Conservation (phyloP, 768 basidiomycete species). For the Tulasnella sp. region DNA sequence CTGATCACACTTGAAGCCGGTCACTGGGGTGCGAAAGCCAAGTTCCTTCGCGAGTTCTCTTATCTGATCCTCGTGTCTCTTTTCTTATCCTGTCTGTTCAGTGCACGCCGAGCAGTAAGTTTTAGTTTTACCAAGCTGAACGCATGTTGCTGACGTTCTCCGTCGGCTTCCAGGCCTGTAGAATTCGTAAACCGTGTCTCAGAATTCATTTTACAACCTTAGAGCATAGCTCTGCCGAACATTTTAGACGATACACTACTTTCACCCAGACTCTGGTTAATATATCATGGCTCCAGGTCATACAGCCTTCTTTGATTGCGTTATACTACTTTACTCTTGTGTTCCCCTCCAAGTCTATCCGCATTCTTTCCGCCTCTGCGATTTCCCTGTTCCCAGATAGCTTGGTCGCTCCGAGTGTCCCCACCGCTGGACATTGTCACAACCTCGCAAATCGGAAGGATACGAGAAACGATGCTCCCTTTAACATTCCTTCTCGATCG, state of each 20-base stretch:
- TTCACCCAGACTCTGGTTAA: background rate
- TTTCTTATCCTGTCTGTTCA: slow-evolving; percentile 35
- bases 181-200: slow-evolving; percentile 44
- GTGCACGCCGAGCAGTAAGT: slow-evolving; percentile 76
- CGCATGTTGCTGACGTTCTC: background rate
- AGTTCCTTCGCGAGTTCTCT: background rate
- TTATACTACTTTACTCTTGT: no score
- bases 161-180: slow-evolving; percentile 34
- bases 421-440: no score
- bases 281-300: background rate
- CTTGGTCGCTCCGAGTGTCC: no score
- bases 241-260: background rate
- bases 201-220: slow-evolving; percentile 37
- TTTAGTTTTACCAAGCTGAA: slow-evolving; percentile 27
- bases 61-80: slow-evolving; percentile 4
- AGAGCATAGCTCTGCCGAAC: background rate
- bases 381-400: no score
- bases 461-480: no score
- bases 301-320: background rate
- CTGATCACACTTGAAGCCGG: slow-evolving; percentile 66
- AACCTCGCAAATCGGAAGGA: no score
- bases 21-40: slow-evolving; percentile 74
- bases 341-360: no score
- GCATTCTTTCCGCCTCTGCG: no score
- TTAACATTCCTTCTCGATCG: no score